A percentile compares a stretch with the other conserved stretches of the same genome.
Evolutionary conservation across 2,329 filamentous ascomycete genomes (phyloP).

Genomic region (Bipolaris victoriae): DNA sequence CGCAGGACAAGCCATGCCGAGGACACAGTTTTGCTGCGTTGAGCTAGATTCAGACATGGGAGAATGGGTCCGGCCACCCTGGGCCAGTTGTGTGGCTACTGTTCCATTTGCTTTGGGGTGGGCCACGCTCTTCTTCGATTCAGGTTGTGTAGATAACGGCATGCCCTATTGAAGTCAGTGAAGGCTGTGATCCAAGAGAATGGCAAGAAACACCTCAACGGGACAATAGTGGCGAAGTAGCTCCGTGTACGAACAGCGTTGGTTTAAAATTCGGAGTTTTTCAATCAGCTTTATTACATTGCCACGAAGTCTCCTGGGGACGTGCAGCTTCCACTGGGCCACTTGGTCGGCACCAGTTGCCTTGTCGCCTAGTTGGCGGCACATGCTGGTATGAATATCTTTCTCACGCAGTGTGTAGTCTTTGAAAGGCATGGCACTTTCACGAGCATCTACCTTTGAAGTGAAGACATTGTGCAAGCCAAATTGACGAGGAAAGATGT

Average conservation of each 20-base stretch:
- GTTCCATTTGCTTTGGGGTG: conserved; percentile 21
- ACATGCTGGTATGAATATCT: conserved; percentile 65
- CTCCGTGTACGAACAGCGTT: conserved; percentile 77
- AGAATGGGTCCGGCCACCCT: conserved; percentile 12
- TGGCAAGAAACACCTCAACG: conserved; percentile 28
- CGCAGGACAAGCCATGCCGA: conserved; percentile 70
- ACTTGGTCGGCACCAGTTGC: conserved; percentile 25
- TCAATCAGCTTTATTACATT: conserved; percentile 64
- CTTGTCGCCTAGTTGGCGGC: conserved; percentile 23
- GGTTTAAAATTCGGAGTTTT: conserved; percentile 73
- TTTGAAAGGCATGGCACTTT: conserved; percentile 76
- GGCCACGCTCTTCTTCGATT: conserved; percentile 33
- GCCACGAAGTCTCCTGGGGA: conserved; percentile 74
- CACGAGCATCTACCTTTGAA: conserved; percentile 65
- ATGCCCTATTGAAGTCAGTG: conserved; percentile 33
- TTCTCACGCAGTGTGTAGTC: conserved; percentile 87
- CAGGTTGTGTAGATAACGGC: conserved; percentile 33
- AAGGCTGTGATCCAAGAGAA: neutral
- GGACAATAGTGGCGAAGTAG: conserved; percentile 85
- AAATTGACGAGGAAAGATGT: conserved; percentile 93
- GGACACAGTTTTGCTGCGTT: conserved; percentile 53
- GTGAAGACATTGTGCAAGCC: conserved; percentile 92
- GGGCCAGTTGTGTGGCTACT: conserved; percentile 8
- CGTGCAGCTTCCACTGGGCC: conserved; percentile 45
- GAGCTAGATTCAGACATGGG: conserved; percentile 7